phyloP scores from a whole-genome alignment of 192 early-diverging fungal species.

The Anaeromyces robustus region DNA sequence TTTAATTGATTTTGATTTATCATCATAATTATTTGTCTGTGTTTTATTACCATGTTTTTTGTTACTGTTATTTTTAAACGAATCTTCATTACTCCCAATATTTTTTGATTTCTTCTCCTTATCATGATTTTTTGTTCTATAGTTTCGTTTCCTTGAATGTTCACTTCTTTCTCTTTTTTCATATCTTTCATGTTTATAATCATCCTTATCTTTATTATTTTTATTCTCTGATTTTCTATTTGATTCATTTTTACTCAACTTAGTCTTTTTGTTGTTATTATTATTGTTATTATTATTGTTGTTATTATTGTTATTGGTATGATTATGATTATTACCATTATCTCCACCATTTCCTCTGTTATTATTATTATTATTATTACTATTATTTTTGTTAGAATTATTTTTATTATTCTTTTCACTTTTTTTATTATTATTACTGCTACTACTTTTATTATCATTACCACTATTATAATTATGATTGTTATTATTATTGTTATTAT shows the following conservation, averaged over 20 bases:
- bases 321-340: not conserved
- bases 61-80: not conserved
- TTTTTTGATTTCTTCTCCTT: not conserved
- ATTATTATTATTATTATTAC: not conserved
- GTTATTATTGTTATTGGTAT: not conserved
- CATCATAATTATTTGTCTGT: not conserved
- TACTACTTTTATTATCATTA: not conserved
- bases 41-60: not conserved
- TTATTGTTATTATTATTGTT: not conserved
- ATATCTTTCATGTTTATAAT: not conserved
- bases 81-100: not conserved
- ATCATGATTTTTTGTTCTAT: not conserved
- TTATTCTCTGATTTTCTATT: not conserved
- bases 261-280: not conserved
- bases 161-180: not conserved
- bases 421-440: not conserved
- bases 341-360: not conserved
- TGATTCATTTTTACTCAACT: not conserved
- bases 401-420: not conserved
- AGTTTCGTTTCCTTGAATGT: not conserved
- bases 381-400: not conserved
- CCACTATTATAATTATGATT: not conserved
- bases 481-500: not conserved
- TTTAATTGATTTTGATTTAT: not conserved
- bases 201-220: not conserved